Evolutionary conservation across 2,329 filamentous ascomycete species (phyloP).

Genomic region (Fusarium falciforme): DNA sequence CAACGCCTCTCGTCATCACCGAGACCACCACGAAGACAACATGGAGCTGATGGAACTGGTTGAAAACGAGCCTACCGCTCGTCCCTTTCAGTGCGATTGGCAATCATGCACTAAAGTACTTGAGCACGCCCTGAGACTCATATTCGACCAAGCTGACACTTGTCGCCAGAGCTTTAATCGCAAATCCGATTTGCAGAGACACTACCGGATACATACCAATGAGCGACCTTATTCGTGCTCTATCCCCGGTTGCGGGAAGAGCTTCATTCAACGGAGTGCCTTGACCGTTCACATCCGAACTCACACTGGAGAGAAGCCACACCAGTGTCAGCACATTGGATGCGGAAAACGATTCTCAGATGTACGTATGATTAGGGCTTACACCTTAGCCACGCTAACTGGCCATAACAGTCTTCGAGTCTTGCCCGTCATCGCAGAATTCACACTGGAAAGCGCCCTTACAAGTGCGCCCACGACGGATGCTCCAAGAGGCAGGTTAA

Average conservation of each 20-base stretch:
- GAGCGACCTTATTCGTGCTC: conserved; percentile 74
- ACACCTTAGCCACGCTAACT: conserved; percentile 13
- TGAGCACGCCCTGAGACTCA: conserved; percentile 4
- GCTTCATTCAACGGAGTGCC: conserved; percentile 77
- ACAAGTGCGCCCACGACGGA: conserved; percentile 70
- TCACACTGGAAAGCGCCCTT: conserved; percentile 75
- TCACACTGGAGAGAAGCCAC: conserved; percentile 78
- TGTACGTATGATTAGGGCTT: conserved; percentile 57
- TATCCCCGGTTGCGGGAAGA: conserved; percentile 72
- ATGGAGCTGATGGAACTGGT: conserved; percentile 75
- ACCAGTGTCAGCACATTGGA: conserved; percentile 72
- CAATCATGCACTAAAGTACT: conserved; percentile 70
- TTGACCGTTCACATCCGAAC: conserved; percentile 78
- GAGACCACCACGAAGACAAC: conserved; percentile 8
- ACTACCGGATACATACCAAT: conserved; percentile 79
- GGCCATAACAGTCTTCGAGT: conserved; percentile 66
- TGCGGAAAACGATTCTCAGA: conserved; percentile 78
- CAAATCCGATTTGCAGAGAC: conserved; percentile 77
- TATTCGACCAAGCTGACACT: conserved; percentile 15
- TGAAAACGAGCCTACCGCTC: conserved; percentile 70
- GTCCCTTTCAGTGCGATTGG: conserved; percentile 74
- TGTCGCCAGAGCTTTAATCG: conserved; percentile 73
- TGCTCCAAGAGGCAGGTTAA: conserved; percentile 68
- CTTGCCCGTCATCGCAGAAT: conserved; percentile 73
- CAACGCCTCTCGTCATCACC: background rate